A percentile compares a stretch with the other conserved stretches of the same genome.
These are phyloP conservation scores for Tillandsia fasciculata DNA, from an alignment of 176 grass and related monocot genomes.

Conservation along the genomic window DNA sequence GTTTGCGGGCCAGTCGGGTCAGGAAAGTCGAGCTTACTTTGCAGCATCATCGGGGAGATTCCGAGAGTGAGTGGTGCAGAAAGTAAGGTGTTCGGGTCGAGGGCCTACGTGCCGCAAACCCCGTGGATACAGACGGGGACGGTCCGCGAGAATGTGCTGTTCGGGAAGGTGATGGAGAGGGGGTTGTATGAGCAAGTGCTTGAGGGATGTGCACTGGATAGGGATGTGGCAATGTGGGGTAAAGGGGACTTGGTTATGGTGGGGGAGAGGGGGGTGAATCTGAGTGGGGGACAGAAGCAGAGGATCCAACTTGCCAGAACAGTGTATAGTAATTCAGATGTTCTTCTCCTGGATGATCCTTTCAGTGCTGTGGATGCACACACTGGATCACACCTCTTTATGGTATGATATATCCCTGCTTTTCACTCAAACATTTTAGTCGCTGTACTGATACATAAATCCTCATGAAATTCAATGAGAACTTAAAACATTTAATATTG, in stretches of 20 bases:
- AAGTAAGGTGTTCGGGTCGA: slow-evolving; percentile 33
- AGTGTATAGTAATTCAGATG: slow-evolving; percentile 60
- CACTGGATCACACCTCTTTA: slow-evolving; percentile 68
- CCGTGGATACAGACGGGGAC: slow-evolving; percentile 82
- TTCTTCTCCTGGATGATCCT: slow-evolving; percentile 79
- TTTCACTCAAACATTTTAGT: too few species aligned
- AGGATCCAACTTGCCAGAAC: slow-evolving; percentile 87
- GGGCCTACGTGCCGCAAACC: slow-evolving; percentile 57
- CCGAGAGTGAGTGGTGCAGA: slow-evolving; percentile 41
- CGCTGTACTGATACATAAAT: too few species aligned
- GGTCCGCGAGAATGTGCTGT: slow-evolving; percentile 69
- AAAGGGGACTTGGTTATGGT: slow-evolving; percentile 67
- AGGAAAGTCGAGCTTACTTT: slow-evolving; percentile 78
- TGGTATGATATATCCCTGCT: slow-evolving; percentile 24
- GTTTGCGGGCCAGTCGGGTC: slow-evolving; percentile 78
- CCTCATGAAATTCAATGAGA: too few species aligned
- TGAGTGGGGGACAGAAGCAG: slow-evolving; percentile 96
- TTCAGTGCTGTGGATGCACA: slow-evolving; percentile 94
- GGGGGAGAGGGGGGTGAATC: slow-evolving; percentile 71
- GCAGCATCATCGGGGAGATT: slow-evolving; percentile 68
- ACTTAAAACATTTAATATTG: too few species aligned
- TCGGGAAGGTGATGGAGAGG: slow-evolving; percentile 62
- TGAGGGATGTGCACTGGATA: slow-evolving; percentile 69
- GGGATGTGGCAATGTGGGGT: slow-evolving; percentile 54
- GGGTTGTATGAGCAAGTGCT: slow-evolving; percentile 58